Conservation (phyloP, 2,329 filamentous ascomycete genomes). For the Nemania bipapillata region DNA sequence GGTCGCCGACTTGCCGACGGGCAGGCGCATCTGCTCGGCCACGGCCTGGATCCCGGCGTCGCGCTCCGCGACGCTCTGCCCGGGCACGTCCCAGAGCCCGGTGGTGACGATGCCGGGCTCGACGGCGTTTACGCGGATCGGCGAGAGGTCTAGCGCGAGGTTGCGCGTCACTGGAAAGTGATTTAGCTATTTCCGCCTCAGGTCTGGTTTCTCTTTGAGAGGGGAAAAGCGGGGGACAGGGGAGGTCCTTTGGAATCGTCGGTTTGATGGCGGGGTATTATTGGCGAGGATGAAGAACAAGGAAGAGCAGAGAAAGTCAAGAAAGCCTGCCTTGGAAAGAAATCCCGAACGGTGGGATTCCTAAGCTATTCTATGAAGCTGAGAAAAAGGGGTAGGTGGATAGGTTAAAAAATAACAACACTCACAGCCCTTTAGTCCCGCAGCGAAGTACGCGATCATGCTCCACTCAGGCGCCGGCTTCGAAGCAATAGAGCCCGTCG, state of each 20-base stretch:
- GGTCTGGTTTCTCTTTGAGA: too few species aligned
- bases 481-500: slow-evolving; percentile 46
- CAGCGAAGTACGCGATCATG: slow-evolving; percentile 42
- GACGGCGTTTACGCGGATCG: slow-evolving; percentile 49
- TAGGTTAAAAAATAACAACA: neutral
- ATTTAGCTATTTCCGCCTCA: neutral
- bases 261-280: too few species aligned
- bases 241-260: too few species aligned
- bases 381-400: neutral
- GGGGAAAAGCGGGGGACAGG: too few species aligned
- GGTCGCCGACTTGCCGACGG: slow-evolving; percentile 39
- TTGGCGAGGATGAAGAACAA: too few species aligned
- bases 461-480: slow-evolving; percentile 40
- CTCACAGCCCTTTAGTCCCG: slow-evolving; percentile 42
- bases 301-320: too few species aligned
- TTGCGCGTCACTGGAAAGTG: slow-evolving; percentile 41
- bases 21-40: slow-evolving; percentile 12
- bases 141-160: slow-evolving; percentile 48
- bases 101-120: slow-evolving; percentile 48
- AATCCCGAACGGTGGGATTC: too few species aligned
- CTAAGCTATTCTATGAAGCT: too few species aligned
- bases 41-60: slow-evolving; percentile 25
- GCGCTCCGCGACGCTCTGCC: slow-evolving; percentile 33
- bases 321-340: too few species aligned
- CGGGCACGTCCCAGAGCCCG: slow-evolving; percentile 44